Evolutionary conservation across 2,329 filamentous ascomycete species (phyloP), one percentile per base, ranked within the genome.

Genomic region (Berkeleyomyces rouxiae): DNA sequence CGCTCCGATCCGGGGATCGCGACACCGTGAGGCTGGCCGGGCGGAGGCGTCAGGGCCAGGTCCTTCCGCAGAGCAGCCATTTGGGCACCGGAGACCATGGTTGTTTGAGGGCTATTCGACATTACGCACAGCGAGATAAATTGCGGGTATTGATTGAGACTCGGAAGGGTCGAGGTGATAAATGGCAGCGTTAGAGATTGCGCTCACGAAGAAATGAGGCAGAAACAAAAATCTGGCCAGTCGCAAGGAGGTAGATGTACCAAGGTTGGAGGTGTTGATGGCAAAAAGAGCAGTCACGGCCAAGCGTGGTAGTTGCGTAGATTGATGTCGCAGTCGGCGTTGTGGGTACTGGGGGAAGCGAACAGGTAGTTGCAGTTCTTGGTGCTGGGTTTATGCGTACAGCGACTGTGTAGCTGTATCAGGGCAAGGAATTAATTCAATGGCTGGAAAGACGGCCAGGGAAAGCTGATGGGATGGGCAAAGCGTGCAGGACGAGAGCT

Each of bases 21-120:
- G 11, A 96, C 77, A 55, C 86, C 87, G 71, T 93, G 93, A 0
- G 90, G 88, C 58, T 82, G 77, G 67, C 90, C 90, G 7, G 85
- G 81, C 3, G 88, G 84, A 58, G 90, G 87, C 4, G 82, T 79
- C 61, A 73, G 70, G 55, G 78, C 73, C 58, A 87, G 74, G 71
- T 85, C 79, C 33, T 62, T 62, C 13, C 40, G 57, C 9, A 64
- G 42, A n/a, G 63, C 57, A 7, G 46, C 31, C 36, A 64, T 49
- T 16, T 63, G 49, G 36, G 61, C 51, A 10, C 57, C 36, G 42
- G 49, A 46, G 33, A 49, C 51, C 49, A 63, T 63, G 6, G 46
- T 60, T 31, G 42, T 33, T 16, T 39, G 44, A 7, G 31, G 43
- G 23, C 36, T 13, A n/a, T 23, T 61, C 16, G 31, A 36, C 36